Conservation (phyloP, 1,284 basidiomycete genomes). For the Ustilago bromivora region DNA sequence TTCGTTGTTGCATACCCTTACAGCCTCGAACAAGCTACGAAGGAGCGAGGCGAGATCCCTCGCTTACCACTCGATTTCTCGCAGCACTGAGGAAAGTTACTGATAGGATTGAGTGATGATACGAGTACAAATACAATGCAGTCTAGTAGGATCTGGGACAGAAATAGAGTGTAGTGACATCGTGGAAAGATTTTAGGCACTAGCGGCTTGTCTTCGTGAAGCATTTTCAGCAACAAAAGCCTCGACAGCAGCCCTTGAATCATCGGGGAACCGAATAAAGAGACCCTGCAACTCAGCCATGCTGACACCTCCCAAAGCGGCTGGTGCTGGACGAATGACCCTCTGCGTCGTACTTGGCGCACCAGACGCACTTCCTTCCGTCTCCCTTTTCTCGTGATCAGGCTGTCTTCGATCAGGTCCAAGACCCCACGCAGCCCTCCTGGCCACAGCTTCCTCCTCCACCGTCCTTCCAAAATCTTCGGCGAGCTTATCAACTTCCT, state of each 20-base stretch:
- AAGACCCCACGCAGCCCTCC: constrained; percentile 44
- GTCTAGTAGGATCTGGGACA: neutral
- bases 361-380: neutral
- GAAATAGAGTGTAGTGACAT: neutral
- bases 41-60: neutral
- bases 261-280: constrained; percentile 67
- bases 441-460: constrained; percentile 31
- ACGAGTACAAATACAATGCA: constrained; percentile 14
- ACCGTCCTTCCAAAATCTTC: constrained; percentile 39
- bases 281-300: constrained; percentile 69
- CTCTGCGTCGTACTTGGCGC: constrained; percentile 14
- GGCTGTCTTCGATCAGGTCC: constrained; percentile 34
- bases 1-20: too few species aligned
- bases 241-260: constrained; percentile 56
- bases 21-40: neutral
- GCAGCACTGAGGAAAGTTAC: neutral
- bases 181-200: neutral
- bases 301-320: constrained; percentile 66
- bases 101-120: neutral
- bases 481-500: constrained; percentile 33
- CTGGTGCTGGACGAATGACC: constrained; percentile 37
- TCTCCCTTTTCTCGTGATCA: neutral
- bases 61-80: neutral
- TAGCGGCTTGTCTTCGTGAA: constrained; percentile 6
- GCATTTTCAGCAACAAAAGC: constrained; percentile 48